These are phyloP conservation scores for Penicillium sp. DNA, from an alignment of 2,329 filamentous ascomycete genomes.

Conservation along the genomic window DNA sequence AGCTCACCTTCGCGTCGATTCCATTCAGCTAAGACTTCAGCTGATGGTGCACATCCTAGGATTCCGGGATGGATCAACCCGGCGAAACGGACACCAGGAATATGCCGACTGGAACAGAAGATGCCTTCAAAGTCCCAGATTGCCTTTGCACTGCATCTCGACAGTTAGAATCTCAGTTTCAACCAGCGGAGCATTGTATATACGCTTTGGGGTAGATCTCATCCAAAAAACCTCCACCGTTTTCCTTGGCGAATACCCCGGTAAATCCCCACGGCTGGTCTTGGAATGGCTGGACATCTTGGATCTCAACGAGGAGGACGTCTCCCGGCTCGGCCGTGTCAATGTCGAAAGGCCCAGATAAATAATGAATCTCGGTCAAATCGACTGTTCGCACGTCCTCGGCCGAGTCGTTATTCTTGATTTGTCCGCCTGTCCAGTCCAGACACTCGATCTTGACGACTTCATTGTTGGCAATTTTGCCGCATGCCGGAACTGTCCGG, in stretches of 20 bases:
- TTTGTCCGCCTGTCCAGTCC: slow-evolving; percentile 78
- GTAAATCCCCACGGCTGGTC: slow-evolving; percentile 90
- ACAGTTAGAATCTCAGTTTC: not conserved
- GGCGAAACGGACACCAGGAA: slow-evolving; percentile 82
- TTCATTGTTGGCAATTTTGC: slow-evolving; percentile 76
- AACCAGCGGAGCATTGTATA: slow-evolving; percentile 25
- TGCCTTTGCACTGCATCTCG: slow-evolving; percentile 57
- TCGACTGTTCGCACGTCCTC: slow-evolving; percentile 85
- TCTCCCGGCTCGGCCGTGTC: slow-evolving; percentile 83
- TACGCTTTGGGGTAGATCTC: slow-evolving; percentile 83
- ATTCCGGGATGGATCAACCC: slow-evolving; percentile 92
- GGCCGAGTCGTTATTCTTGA: slow-evolving; percentile 85
- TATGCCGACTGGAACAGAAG: slow-evolving; percentile 81
- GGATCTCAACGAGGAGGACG: slow-evolving; percentile 82
- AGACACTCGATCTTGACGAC: slow-evolving; percentile 92
- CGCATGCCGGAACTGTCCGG: slow-evolving; percentile 69
- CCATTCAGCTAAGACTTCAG: slow-evolving; percentile 77
- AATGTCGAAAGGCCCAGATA: slow-evolving; percentile 86
- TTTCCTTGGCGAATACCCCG: slow-evolving; percentile 74
- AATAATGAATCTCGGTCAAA: slow-evolving; percentile 80
- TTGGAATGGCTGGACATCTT: slow-evolving; percentile 86
- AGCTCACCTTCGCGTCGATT: slow-evolving; percentile 80
- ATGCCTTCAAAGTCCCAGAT: slow-evolving; percentile 79
- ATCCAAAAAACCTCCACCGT: slow-evolving; percentile 87
- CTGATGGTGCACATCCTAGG: slow-evolving; percentile 81